phyloP scores from a whole-genome alignment of 257 asterid species.

The Forsythia suspensa region DNA sequence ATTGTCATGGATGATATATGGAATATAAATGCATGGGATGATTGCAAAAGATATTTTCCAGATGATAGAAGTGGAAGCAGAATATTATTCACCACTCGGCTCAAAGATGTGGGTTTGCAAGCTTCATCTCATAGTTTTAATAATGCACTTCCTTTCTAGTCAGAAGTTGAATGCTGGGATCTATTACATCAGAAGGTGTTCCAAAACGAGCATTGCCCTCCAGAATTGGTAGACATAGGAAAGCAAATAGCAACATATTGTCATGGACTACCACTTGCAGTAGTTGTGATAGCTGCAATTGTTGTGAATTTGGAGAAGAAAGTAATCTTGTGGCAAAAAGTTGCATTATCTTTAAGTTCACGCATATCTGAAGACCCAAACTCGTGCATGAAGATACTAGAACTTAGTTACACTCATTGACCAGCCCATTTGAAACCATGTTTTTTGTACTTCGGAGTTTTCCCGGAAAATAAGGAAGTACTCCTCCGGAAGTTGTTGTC shows the following conservation, averaged over 20 bases:
- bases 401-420: slow-evolving; percentile 32
- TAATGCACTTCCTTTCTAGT: too few relatives aligned
- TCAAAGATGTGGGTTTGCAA: too few relatives aligned
- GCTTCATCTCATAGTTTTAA: too few relatives aligned
- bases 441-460: slow-evolving; percentile 29
- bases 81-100: too few relatives aligned
- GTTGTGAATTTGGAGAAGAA: background rate
- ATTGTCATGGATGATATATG: too few relatives aligned
- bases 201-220: slow-evolving; percentile 21
- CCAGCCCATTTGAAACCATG: slow-evolving; percentile 26
- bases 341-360: slow-evolving; percentile 15
- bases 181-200: slow-evolving; percentile 12
- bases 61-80: too few relatives aligned
- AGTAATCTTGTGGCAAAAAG: slow-evolving; percentile 27
- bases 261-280: slow-evolving; percentile 36
- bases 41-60: too few relatives aligned
- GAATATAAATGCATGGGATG: too few relatives aligned
- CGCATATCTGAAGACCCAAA: background rate
- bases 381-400: slow-evolving; percentile 17
- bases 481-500: slow-evolving; percentile 4
- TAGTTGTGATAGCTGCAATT: slow-evolving; percentile 35
- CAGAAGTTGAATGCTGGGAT: too few relatives aligned
- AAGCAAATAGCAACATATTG: slow-evolving; percentile 30
- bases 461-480: slow-evolving; percentile 19
- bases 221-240: slow-evolving; percentile 14